Conservation (phyloP, 1,284 basidiomycete species). For the Ceratobasidium sp. region DNA sequence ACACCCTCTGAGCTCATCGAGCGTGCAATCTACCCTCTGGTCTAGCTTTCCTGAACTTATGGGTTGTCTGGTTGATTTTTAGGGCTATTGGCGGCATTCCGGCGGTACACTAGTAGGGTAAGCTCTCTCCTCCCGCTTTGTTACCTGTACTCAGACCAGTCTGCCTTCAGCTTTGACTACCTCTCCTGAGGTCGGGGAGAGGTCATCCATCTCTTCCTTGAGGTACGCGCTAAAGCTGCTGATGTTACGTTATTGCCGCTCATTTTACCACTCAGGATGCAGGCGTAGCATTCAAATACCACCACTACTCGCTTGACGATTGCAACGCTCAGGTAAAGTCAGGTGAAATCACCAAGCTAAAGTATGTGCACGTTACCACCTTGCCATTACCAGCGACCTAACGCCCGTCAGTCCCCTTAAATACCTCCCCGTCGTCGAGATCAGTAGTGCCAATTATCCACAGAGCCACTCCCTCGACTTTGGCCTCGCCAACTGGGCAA, state of each 20-base stretch:
- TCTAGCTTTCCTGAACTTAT: background rate
- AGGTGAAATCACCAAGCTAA: constrained; percentile 39
- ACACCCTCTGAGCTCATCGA: constrained; percentile 32
- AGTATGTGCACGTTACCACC: background rate
- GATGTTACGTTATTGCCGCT: too few species aligned
- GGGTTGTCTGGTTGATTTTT: too few species aligned
- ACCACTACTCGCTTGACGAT: constrained; percentile 16
- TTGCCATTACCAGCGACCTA: background rate
- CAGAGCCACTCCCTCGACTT: constrained; percentile 37
- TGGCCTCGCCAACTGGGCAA: constrained; percentile 31
- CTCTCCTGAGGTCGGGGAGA: too few species aligned
- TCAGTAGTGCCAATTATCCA: constrained; percentile 13
- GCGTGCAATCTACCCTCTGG: background rate
- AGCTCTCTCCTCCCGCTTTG: background rate
- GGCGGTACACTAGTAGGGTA: constrained; percentile 19
- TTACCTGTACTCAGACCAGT: background rate
- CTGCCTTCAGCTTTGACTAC: constrained; percentile 6
- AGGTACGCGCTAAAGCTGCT: too few species aligned
- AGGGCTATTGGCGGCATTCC: constrained; percentile 41
- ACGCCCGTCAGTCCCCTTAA: constrained; percentile 21
- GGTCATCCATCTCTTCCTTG: too few species aligned
- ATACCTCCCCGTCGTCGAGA: constrained; percentile 30
- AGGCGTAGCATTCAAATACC: constrained; percentile 35
- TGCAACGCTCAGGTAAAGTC: constrained; percentile 28
- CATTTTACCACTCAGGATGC: constrained; percentile 37